Evolutionary conservation across 1,139 yeast genomes (phyloP).

Genomic region (Lodderomyces margitis): DNA sequence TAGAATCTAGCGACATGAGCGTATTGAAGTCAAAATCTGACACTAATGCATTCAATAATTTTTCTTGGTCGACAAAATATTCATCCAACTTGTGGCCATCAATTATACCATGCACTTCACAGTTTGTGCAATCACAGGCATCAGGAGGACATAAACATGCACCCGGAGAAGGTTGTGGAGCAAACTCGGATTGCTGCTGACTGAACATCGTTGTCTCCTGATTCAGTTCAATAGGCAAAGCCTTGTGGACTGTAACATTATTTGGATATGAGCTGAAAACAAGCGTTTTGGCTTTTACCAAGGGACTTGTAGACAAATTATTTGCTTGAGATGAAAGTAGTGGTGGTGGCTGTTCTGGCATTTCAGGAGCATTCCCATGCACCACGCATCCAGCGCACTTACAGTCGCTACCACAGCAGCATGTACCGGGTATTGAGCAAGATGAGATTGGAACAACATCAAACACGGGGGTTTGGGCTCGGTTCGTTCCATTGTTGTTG

Average conservation of each 20-base stretch:
- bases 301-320: constrained; percentile 3
- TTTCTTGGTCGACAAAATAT: constrained; percentile 14
- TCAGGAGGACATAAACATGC: constrained; percentile 44
- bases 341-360: not conserved
- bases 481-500: not conserved
- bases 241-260: not conserved
- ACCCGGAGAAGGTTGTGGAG: not conserved
- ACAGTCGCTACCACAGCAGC: constrained; percentile 49
- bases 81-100: constrained; percentile 50
- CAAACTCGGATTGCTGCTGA: not conserved
- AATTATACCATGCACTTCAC: constrained; percentile 54
- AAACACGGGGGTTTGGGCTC: constrained; percentile 10
- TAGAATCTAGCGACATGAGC: constrained; percentile 1
- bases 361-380: constrained; percentile 31
- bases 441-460: constrained; percentile 34
- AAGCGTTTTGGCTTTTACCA: constrained; percentile 5
- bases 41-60: constrained; percentile 9
- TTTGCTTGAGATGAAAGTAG: not conserved
- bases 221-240: not conserved
- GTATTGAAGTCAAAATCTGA: constrained; percentile 10
- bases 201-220: not conserved
- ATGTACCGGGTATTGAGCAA: constrained; percentile 50
- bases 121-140: constrained; percentile 50
- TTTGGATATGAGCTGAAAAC: constrained; percentile 7
- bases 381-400: constrained; percentile 47